phyloP scores from a whole-genome alignment of 2,329 filamentous ascomycete species.

The Colletotrichum spaethianum region DNA sequence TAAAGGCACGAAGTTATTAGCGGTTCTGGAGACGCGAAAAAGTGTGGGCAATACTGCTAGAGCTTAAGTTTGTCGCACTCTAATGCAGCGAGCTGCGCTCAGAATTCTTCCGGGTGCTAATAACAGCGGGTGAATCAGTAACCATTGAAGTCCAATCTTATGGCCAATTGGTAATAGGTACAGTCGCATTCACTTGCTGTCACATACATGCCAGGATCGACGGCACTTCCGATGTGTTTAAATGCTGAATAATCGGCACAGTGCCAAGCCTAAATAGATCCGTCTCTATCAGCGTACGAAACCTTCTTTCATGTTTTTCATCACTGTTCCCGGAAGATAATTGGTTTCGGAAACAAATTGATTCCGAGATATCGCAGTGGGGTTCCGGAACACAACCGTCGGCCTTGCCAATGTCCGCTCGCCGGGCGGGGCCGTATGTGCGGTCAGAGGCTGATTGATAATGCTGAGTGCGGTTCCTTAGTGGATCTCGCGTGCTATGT shows the following conservation, averaged over 20 bases:
- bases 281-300: background rate
- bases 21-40: too few relatives aligned
- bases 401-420: background rate
- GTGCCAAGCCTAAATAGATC: slow-evolving; percentile 5
- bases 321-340: background rate
- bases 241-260: background rate
- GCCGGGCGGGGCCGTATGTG: background rate
- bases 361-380: background rate
- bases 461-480: background rate
- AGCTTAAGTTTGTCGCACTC: too few relatives aligned
- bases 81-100: background rate
- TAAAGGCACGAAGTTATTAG: background rate
- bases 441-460: slow-evolving; percentile 2
- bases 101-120: background rate
- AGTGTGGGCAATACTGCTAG: too few relatives aligned
- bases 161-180: too few relatives aligned
- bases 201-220: too few relatives aligned
- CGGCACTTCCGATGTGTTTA: background rate
- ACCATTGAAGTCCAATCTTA: too few relatives aligned
- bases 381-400: background rate
- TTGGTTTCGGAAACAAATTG: background rate
- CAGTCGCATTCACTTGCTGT: too few relatives aligned
- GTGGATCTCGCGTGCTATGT: slow-evolving; percentile 22
- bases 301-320: background rate
- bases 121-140: too few relatives aligned